A percentile compares a stretch with the other conserved stretches of the same genome.
phyloP scores from a whole-genome alignment of 108 stramenopile genomes.

The Nannochloropsis oceanica region DNA sequence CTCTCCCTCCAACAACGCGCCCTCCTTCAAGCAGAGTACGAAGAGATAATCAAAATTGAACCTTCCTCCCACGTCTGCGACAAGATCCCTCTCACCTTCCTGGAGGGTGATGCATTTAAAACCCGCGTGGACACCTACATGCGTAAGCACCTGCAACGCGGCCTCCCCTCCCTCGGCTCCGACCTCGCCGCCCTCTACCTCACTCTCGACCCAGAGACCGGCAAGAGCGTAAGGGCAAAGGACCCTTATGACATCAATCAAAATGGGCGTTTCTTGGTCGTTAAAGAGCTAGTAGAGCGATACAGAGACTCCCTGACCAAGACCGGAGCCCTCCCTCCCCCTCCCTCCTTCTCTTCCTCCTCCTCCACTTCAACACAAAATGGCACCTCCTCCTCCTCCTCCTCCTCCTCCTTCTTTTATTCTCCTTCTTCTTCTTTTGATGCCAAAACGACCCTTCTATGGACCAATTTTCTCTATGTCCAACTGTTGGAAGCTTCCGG shows the following conservation, averaged over 20 bases:
- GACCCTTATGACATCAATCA: neutral
- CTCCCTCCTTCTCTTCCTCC: neutral
- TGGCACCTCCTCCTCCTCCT: neutral
- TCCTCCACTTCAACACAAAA: neutral
- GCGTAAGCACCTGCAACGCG: constrained; percentile 53
- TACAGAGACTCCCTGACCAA: neutral
- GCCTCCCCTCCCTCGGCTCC: constrained; percentile 65
- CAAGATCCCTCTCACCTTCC: constrained; percentile 29
- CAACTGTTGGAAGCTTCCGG: constrained; percentile 62
- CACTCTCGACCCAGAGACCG: constrained; percentile 1
- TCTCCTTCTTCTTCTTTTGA: neutral
- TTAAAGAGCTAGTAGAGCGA: neutral
- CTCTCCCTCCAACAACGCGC: constrained; percentile 37
- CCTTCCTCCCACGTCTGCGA: neutral
- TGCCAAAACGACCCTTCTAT: constrained; percentile 52
- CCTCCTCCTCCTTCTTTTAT: neutral
- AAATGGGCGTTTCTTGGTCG: neutral
- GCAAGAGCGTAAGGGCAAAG: neutral
- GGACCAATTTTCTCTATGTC: constrained; percentile 66
- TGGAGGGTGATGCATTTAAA: constrained; percentile 45
- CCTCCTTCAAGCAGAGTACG: constrained; percentile 49
- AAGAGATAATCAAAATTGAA: constrained; percentile 7
- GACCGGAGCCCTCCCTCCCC: neutral
- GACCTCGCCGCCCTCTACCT: constrained; percentile 60
- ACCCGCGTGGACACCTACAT: constrained; percentile 47